Evolutionary conservation across 441 rosid species (phyloP).

Genomic region (Gossypium aridum): DNA sequence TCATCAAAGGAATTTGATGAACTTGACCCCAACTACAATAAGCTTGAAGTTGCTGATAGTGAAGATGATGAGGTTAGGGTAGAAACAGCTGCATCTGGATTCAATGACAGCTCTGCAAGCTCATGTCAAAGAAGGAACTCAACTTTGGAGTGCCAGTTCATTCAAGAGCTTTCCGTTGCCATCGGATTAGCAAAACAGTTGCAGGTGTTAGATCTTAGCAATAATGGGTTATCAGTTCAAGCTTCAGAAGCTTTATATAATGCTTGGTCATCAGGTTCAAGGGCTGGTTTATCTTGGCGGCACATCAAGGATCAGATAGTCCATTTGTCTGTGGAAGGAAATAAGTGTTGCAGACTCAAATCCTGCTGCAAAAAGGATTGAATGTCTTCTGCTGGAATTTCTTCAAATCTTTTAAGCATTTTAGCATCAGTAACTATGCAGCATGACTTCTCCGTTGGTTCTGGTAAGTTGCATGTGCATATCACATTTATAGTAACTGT

Average conservation of each 20-base stretch:
- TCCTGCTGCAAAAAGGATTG: constrained; percentile 76
- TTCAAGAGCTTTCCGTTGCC: constrained; percentile 52
- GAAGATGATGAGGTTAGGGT: constrained; percentile 44
- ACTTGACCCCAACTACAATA: constrained; percentile 29
- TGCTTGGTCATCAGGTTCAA: constrained; percentile 60
- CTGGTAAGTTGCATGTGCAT: not conserved
- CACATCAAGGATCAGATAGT: constrained; percentile 51
- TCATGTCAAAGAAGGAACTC: constrained; percentile 37
- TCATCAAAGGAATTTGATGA: constrained; percentile 21
- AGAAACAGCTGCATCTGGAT: constrained; percentile 31
- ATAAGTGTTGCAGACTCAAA: constrained; percentile 51
- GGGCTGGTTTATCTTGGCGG: constrained; percentile 34
- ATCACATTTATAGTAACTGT: not conserved
- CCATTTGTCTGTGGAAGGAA: constrained; percentile 54
- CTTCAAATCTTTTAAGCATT: not conserved
- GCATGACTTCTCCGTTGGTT: not conserved
- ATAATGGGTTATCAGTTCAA: constrained; percentile 49
- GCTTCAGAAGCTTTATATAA: constrained; percentile 43
- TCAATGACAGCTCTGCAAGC: constrained; percentile 42
- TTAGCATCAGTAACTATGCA: not conserved
- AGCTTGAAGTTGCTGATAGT: constrained; percentile 58
- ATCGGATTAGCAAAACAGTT: constrained; percentile 56
- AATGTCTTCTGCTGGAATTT: constrained; percentile 2
- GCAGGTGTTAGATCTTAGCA: constrained; percentile 65
- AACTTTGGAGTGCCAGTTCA: constrained; percentile 28